A percentile compares a stretch with the other conserved stretches of the same genome.
Conservation (phyloP, 371 early-diverging fungal species). For the Mortierella sp. region DNA sequence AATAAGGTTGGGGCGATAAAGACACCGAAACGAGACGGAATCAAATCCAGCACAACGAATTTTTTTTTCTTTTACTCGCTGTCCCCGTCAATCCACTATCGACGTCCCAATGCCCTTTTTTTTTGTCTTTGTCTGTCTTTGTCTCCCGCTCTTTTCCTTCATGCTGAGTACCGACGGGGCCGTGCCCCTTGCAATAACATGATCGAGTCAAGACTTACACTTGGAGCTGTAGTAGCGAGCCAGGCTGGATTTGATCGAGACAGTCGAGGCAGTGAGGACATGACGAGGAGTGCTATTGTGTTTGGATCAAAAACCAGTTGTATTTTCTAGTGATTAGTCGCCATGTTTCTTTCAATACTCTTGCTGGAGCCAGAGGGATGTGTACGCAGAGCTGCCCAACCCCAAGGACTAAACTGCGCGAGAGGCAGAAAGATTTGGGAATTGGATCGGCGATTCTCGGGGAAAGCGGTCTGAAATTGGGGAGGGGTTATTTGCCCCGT, state of each 20-base stretch:
- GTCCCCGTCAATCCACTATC: neutral
- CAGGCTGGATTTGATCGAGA: slow-evolving; percentile 44
- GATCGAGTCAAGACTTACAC: slow-evolving; percentile 57
- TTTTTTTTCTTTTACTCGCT: neutral
- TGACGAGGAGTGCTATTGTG: slow-evolving; percentile 33
- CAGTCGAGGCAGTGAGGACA: slow-evolving; percentile 31
- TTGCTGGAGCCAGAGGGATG: neutral
- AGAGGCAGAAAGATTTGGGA: too few relatives aligned
- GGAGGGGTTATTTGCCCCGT: neutral
- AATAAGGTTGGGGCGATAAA: neutral
- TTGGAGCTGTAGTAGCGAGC: slow-evolving; percentile 66
- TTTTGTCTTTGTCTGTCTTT: neutral
- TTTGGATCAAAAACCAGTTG: too few relatives aligned
- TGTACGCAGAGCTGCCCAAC: neutral
- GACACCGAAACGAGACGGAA: neutral
- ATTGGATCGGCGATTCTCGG: slow-evolving; percentile 34
- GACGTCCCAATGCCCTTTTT: too few relatives aligned
- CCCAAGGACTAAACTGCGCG: neutral
- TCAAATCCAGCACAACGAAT: neutral
- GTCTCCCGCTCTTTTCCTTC: neutral
- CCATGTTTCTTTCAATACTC: neutral
- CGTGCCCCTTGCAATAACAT: too few relatives aligned
- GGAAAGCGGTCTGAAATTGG: neutral
- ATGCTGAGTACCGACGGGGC: too few relatives aligned
- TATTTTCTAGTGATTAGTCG: neutral